Conservation (phyloP, 148 eudicot species). For the Nyssa sinensis region DNA sequence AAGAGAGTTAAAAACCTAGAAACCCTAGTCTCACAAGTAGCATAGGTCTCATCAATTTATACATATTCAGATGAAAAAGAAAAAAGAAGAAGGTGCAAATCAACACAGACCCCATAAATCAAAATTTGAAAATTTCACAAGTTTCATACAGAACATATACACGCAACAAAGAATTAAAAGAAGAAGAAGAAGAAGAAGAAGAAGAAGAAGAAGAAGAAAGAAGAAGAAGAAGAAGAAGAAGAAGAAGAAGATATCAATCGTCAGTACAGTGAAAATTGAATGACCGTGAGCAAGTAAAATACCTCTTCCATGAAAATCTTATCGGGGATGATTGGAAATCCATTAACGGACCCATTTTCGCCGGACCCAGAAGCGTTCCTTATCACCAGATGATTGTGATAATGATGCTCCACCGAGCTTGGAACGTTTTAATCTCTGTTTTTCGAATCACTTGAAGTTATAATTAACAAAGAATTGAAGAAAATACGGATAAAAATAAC, state of each 20-base stretch:
- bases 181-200: too few relatives aligned
- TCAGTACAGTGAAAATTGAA: too few relatives aligned
- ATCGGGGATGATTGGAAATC: slow-evolving; percentile 47
- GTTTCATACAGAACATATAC: neutral
- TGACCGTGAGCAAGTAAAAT: slow-evolving; percentile 1
- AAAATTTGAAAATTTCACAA: neutral
- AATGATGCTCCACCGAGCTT: slow-evolving; percentile 26
- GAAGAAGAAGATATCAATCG: too few relatives aligned
- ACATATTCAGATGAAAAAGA: neutral
- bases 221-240: too few relatives aligned
- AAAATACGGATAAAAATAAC: neutral
- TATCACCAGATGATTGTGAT: slow-evolving; percentile 21
- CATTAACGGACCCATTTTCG: slow-evolving; percentile 42
- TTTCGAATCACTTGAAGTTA: neutral
- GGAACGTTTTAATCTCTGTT: slow-evolving; percentile 47
- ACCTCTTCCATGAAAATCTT: slow-evolving; percentile 81
- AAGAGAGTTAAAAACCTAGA: neutral
- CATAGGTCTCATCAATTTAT: neutral
- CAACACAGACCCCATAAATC: neutral
- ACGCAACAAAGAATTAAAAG: too few relatives aligned
- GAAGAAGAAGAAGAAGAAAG: too few relatives aligned
- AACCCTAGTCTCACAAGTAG: neutral
- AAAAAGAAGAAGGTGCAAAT: neutral
- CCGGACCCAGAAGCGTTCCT: slow-evolving; percentile 57
- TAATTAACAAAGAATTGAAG: neutral